Conservation (phyloP, 2,329 filamentous ascomycete species). For the Sclerotinia borealis region DNA sequence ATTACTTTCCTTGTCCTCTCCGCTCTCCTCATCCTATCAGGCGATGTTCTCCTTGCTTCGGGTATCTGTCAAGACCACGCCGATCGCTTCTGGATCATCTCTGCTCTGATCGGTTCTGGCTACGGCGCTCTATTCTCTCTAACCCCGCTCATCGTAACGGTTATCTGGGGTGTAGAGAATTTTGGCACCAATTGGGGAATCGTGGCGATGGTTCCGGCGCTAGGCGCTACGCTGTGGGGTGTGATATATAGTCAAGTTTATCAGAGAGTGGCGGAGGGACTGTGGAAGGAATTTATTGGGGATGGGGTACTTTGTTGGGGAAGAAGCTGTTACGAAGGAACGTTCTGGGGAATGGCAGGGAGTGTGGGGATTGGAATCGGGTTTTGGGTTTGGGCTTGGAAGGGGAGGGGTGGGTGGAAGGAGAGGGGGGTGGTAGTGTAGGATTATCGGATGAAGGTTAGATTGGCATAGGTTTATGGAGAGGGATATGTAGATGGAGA, state of each 20-base stretch:
- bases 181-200: slow-evolving; percentile 98
- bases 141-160: slow-evolving; percentile 86
- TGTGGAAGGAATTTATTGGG: slow-evolving; percentile 33
- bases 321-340: slow-evolving; percentile 68
- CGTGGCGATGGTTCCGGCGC: slow-evolving; percentile 82
- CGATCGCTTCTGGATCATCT: slow-evolving; percentile 79
- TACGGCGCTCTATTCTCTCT: slow-evolving; percentile 90
- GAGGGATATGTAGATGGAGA: background rate
- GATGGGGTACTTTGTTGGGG: slow-evolving; percentile 70
- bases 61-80: slow-evolving; percentile 68
- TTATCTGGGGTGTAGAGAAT: slow-evolving; percentile 98
- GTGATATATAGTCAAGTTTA: slow-evolving; percentile 81
- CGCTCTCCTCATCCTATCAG: slow-evolving; percentile 65
- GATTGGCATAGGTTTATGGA: background rate
- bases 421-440: slow-evolving; percentile 66
- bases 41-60: slow-evolving; percentile 71
- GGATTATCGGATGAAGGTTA: background rate
- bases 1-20: slow-evolving; percentile 74
- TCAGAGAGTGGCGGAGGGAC: slow-evolving; percentile 54
- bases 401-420: slow-evolving; percentile 68
- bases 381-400: slow-evolving; percentile 72
- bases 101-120: slow-evolving; percentile 76
- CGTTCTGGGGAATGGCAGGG: slow-evolving; percentile 80
- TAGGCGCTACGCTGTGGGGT: slow-evolving; percentile 85
- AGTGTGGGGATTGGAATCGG: slow-evolving; percentile 73